phyloP scores from a whole-genome alignment of 1,139 yeast species.

The Candida sanyaensis region DNA sequence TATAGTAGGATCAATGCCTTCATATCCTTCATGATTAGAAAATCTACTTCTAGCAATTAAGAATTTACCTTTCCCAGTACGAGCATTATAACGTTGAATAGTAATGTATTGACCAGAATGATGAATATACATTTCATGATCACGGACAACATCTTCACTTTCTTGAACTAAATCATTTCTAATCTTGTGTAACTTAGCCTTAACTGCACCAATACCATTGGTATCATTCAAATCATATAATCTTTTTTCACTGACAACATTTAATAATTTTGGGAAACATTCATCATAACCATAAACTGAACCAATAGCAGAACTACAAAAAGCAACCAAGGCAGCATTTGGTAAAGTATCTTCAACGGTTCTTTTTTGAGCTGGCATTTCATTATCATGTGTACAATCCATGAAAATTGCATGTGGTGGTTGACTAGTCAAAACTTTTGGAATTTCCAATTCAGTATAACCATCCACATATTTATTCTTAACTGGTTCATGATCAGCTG shows the following conservation, averaged over 20 bases:
- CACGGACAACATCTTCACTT: slow-evolving; percentile 62
- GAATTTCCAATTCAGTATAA: slow-evolving; percentile 58
- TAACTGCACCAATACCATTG: slow-evolving; percentile 78
- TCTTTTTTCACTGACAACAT: slow-evolving; percentile 79
- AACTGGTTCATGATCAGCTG: slow-evolving; percentile 48
- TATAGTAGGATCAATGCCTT: slow-evolving; percentile 58
- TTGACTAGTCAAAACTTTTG: slow-evolving; percentile 61
- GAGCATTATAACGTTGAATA: slow-evolving; percentile 80
- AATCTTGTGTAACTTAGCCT: slow-evolving; percentile 57
- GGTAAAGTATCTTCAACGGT: slow-evolving; percentile 94
- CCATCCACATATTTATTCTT: slow-evolving; percentile 38
- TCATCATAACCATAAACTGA: slow-evolving; percentile 95
- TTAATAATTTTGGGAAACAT: slow-evolving; percentile 76
- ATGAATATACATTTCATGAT: slow-evolving; percentile 91
- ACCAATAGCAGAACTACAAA: slow-evolving; percentile 93
- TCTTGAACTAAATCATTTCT: slow-evolving; percentile 65
- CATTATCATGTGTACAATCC: slow-evolving; percentile 98
- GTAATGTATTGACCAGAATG: slow-evolving; percentile 93
- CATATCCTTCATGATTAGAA: slow-evolving; percentile 41
- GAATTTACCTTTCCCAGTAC: slow-evolving; percentile 87
- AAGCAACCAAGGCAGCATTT: slow-evolving; percentile 90
- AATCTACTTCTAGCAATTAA: slow-evolving; percentile 87
- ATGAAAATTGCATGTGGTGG: slow-evolving; percentile 91
- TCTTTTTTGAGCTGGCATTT: slow-evolving; percentile 83
- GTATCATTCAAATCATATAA: slow-evolving; percentile 52